Evolutionary conservation across 306 rosid species (phyloP).

Genomic region (Glycine tomentella): DNA sequence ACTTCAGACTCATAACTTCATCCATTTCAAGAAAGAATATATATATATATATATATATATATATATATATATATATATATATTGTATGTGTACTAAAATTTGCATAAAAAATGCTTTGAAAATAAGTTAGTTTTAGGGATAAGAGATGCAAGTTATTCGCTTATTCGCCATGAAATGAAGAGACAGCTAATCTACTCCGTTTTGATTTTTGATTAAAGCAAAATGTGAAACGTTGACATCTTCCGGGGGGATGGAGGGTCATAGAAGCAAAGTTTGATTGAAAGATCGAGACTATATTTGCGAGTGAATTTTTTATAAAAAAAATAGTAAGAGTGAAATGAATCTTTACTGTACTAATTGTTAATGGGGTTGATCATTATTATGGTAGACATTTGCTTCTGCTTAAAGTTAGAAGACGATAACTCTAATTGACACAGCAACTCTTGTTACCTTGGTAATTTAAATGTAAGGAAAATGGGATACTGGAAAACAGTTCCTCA

Average conservation of each 20-base stretch:
- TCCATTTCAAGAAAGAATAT: too few relatives aligned
- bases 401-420: background rate
- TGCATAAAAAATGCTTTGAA: too few relatives aligned
- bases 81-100: too few relatives aligned
- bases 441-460: background rate
- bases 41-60: too few relatives aligned
- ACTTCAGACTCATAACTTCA: too few relatives aligned
- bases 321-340: background rate
- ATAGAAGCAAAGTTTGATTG: conserved; percentile 16
- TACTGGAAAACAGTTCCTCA: background rate
- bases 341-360: background rate
- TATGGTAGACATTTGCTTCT: background rate
- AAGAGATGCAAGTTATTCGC: too few relatives aligned
- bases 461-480: background rate
- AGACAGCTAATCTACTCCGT: background rate
- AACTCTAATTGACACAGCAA: background rate
- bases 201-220: background rate
- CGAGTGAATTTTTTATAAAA: background rate
- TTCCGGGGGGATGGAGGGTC: too few relatives aligned
- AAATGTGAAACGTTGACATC: conserved; percentile 2
- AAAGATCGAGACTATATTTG: background rate
- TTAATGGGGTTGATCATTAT: background rate
- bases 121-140: too few relatives aligned
- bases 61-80: too few relatives aligned
- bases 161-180: background rate